Evolutionary conservation across 2,329 filamentous ascomycete genomes (phyloP), one percentile per base, ranked within the genome.

Genomic region (Knufia petricola): DNA sequence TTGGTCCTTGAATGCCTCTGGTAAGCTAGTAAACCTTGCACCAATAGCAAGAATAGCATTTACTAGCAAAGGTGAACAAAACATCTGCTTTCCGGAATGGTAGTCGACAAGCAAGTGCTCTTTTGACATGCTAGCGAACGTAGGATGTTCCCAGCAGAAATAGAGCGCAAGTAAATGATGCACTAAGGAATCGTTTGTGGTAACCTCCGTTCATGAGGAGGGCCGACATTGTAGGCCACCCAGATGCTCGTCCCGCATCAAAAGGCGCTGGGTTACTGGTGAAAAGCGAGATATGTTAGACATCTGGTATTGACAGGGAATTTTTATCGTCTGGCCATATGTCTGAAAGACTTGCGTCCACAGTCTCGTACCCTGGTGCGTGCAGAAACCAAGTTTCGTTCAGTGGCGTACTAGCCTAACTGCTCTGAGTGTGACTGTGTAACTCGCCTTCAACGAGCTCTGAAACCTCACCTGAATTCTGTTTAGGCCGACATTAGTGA

Each of bases 41-140:
- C 58, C 65, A 2, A 63, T 15, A 4, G 65, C 63, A 7, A 67
- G 58, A 2, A 68, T 63, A 24, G 63, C 64, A 45, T 63, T 63
- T 6, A 65, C 48, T 1, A 67, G 55, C 31, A 50, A 30, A 3
- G 48, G 30, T 26, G 48, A 50, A 40, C 48, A 50, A 31, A 45
- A 50, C 37, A 40, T 46, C 13, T 21, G 6, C 13, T 21, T 45
- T 12, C 48, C 48, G 8, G 31, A 36, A 12, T 45, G 21, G 26
- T 37, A 50, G 17, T 50, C 48, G n/a, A 50, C 40, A 12, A 50
- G 40, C 13, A 50, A 50, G 40, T 50, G 48, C 12, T 50, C 48
- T 46, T 37, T 46, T 10, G 48, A 50, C 23, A 50, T 23, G n/a
- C 40, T 50, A 7, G 40, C 48, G 40, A 50, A 50, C 12, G 41